These are phyloP conservation scores for Ilyonectria destructans DNA, from an alignment of 2,329 filamentous ascomycete genomes.

Conservation along the genomic window DNA sequence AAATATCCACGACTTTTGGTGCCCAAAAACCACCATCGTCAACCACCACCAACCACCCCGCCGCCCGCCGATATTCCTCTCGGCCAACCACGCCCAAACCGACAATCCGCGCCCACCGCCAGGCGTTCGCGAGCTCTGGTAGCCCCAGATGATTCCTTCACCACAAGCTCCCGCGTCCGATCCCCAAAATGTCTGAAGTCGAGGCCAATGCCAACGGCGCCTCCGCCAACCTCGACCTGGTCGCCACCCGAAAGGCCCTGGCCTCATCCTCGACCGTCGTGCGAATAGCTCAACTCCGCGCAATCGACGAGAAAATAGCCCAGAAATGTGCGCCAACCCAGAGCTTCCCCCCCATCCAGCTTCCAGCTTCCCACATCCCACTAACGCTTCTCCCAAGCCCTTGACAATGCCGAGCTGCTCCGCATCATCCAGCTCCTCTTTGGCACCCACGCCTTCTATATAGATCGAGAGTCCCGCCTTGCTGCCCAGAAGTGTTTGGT, in stretches of 20 bases:
- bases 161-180: conserved; percentile 39
- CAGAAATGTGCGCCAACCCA: conserved; percentile 65
- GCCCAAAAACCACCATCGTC: conserved; percentile 27
- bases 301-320: conserved; percentile 71
- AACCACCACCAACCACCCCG: conserved; percentile 17
- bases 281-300: conserved; percentile 70
- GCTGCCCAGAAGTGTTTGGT: conserved; percentile 87
- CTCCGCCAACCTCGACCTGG: conserved; percentile 65
- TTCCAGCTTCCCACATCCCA: conserved; percentile 19
- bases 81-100: conserved; percentile 21
- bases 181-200: conserved; percentile 56
- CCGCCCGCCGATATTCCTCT: conserved; percentile 9
- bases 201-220: conserved; percentile 61
- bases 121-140: conserved; percentile 45
- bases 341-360: conserved; percentile 18
- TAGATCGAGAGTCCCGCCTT: conserved; percentile 86
- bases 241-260: conserved; percentile 66
- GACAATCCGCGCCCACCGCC: conserved; percentile 35
- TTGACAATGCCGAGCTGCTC: conserved; percentile 66
- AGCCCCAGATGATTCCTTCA: conserved; percentile 56
- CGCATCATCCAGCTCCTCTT: conserved; percentile 82
- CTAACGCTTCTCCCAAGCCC: conserved; percentile 55
- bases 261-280: conserved; percentile 74
- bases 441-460: conserved; percentile 88
- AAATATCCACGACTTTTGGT: conserved; percentile 37